phyloP scores from a whole-genome alignment of 768 basidiomycete genomes.

The Boletus rubroflammeus region DNA sequence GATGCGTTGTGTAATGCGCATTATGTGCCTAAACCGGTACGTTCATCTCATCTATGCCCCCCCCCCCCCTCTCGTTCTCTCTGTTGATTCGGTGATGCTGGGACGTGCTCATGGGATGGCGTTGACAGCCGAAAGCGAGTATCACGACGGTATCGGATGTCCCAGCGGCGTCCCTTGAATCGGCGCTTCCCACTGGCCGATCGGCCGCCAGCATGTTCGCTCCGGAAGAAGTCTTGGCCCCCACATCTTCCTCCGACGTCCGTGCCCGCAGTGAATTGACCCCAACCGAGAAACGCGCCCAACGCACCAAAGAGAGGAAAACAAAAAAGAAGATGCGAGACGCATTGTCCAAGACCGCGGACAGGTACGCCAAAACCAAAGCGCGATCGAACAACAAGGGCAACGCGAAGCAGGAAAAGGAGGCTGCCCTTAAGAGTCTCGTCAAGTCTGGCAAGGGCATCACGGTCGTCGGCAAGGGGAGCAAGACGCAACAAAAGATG shows the following conservation, averaged over 20 bases:
- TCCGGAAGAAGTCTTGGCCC: slow-evolving; percentile 85
- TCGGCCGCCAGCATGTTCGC: slow-evolving; percentile 79
- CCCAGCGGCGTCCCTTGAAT: slow-evolving; percentile 80
- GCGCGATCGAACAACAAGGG: slow-evolving; percentile 37
- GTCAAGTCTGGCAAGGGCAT: slow-evolving; percentile 85
- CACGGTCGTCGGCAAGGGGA: slow-evolving; percentile 78
- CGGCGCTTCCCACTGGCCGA: slow-evolving; percentile 81
- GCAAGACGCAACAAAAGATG: slow-evolving; percentile 33
- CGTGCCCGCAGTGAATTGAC: slow-evolving; percentile 79
- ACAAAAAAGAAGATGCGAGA: slow-evolving; percentile 65
- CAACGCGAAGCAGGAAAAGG: slow-evolving; percentile 74
- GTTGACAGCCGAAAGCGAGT: slow-evolving; percentile 72
- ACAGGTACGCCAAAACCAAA: slow-evolving; percentile 50
- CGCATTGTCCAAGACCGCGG: slow-evolving; percentile 57
- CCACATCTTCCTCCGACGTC: slow-evolving; percentile 45
- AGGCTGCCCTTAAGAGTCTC: slow-evolving; percentile 73
- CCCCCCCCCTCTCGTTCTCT: neutral
- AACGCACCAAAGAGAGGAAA: slow-evolving; percentile 68
- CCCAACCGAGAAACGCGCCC: slow-evolving; percentile 73
- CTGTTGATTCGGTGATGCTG: neutral
- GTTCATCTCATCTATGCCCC: slow-evolving; percentile 20
- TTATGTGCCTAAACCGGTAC: slow-evolving; percentile 89
- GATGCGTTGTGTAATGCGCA: slow-evolving; percentile 95
- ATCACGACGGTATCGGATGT: slow-evolving; percentile 84
- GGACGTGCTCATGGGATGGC: neutral